Conservation (phyloP, 306 rosid genomes). For the Boehmeria nivea region DNA sequence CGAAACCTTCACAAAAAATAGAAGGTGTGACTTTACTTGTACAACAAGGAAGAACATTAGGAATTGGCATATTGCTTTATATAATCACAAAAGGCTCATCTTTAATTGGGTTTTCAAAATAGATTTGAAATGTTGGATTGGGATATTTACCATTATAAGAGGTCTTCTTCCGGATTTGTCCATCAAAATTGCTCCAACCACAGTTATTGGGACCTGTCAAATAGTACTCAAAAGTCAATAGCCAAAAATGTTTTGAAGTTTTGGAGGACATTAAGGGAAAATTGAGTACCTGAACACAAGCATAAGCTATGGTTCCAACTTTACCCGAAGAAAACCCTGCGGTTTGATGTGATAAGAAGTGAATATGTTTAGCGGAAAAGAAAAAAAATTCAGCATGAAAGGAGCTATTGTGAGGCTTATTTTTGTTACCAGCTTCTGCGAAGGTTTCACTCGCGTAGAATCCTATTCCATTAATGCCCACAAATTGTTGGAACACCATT, state of each 20-base stretch:
- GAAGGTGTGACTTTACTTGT: not conserved
- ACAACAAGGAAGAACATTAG: not conserved
- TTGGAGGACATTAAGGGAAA: not conserved
- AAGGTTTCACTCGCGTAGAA: slow-evolving; percentile 51
- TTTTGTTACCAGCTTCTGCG: slow-evolving; percentile 31
- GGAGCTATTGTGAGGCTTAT: not conserved
- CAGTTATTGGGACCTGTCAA: slow-evolving; percentile 46
- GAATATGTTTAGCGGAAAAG: no score
- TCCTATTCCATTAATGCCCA: slow-evolving; percentile 39
- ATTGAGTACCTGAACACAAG: slow-evolving; percentile 50
- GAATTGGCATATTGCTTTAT: no score
- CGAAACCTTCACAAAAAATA: slow-evolving; percentile 37
- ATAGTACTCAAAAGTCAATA: not conserved
- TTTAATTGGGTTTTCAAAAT: not conserved
- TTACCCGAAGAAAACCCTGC: slow-evolving; percentile 62
- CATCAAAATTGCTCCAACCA: slow-evolving; percentile 34
- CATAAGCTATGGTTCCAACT: slow-evolving; percentile 60
- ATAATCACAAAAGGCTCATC: no score
- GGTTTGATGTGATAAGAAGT: not conserved
- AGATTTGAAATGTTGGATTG: not conserved
- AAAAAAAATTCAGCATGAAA: no score
- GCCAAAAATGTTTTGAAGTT: not conserved
- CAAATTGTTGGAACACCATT: slow-evolving; percentile 49
- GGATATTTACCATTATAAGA: slow-evolving; percentile 39
- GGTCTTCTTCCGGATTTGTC: slow-evolving; percentile 46